These are phyloP conservation scores for Didymellaceae sp. DNA, from an alignment of 2,329 filamentous ascomycete species.

Conservation along the genomic window DNA sequence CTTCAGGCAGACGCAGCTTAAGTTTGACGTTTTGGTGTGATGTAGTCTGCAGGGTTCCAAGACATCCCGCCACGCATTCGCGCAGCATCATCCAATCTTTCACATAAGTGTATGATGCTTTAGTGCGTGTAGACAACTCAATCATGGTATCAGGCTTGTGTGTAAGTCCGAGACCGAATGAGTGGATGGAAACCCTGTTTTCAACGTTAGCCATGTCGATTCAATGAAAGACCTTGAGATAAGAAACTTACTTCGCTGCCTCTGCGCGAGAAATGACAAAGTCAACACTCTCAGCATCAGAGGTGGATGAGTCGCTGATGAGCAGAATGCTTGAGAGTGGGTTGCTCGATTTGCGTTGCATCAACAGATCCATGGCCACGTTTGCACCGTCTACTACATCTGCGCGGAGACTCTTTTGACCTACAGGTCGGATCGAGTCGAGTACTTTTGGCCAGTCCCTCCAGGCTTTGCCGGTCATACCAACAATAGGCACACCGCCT, in stretches of 20 bases:
- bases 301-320: conserved; percentile 96
- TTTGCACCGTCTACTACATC: conserved; percentile 98
- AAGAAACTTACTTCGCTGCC: conserved; percentile 80
- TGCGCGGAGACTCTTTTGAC: conserved; percentile 93
- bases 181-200: conserved; percentile 85
- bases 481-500: conserved; percentile 92
- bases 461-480: conserved; percentile 97
- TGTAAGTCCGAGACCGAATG: conserved; percentile 93
- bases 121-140: conserved; percentile 91
- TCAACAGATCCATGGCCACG: conserved; percentile 96
- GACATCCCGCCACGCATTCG: conserved; percentile 90
- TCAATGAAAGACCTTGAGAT: conserved; percentile 1
- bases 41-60: conserved; percentile 88
- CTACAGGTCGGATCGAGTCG: conserved; percentile 86
- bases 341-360: conserved; percentile 96
- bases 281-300: conserved; percentile 92
- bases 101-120: conserved; percentile 96
- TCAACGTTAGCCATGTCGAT: conserved; percentile 29
- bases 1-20: conserved; percentile 91
- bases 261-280: conserved; percentile 97
- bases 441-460: conserved; percentile 87
- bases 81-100: conserved; percentile 99
- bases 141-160: conserved; percentile 99
- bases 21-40: conserved; percentile 99
- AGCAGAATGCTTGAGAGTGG: conserved; percentile 93